Evolutionary conservation across 805 yeast genomes (phyloP).

Genomic region (Starmera amethionina): DNA sequence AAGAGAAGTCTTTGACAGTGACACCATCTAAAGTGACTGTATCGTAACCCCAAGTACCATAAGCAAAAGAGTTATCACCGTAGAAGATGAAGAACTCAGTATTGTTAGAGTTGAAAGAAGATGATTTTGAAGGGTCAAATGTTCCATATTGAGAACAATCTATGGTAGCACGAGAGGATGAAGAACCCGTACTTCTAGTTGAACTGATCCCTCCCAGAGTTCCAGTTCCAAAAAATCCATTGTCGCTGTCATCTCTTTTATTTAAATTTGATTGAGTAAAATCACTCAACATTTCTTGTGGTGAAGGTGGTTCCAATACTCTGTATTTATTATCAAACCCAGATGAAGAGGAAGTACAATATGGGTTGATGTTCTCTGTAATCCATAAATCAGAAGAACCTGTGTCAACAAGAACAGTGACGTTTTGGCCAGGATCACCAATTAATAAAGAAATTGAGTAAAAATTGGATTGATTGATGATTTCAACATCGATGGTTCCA

Average conservation of each 20-base stretch:
- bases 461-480: slow-evolving; percentile 31
- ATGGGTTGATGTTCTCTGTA: slow-evolving; percentile 37
- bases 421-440: slow-evolving; percentile 50
- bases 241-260: not conserved
- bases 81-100: slow-evolving; percentile 35
- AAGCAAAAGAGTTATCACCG: slow-evolving; percentile 41
- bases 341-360: slow-evolving; percentile 21
- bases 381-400: slow-evolving; percentile 75
- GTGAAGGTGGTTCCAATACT: slow-evolving; percentile 1
- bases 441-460: slow-evolving; percentile 35
- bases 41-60: slow-evolving; percentile 39
- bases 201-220: not conserved
- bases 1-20: slow-evolving; percentile 41
- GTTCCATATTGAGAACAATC: slow-evolving; percentile 32
- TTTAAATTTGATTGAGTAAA: not conserved
- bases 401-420: slow-evolving; percentile 57
- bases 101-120: slow-evolving; percentile 22
- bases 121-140: slow-evolving; percentile 23
- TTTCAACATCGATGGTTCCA: slow-evolving; percentile 21
- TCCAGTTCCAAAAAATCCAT: not conserved
- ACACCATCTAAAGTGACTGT: slow-evolving; percentile 43
- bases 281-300: not conserved
- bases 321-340: slow-evolving; percentile 1
- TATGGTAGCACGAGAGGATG: slow-evolving; percentile 15
- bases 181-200: not conserved